These are phyloP conservation scores for Debaryomyces singareniensis DNA, from an alignment of 1,139 yeast genomes.

Conservation along the genomic window DNA sequence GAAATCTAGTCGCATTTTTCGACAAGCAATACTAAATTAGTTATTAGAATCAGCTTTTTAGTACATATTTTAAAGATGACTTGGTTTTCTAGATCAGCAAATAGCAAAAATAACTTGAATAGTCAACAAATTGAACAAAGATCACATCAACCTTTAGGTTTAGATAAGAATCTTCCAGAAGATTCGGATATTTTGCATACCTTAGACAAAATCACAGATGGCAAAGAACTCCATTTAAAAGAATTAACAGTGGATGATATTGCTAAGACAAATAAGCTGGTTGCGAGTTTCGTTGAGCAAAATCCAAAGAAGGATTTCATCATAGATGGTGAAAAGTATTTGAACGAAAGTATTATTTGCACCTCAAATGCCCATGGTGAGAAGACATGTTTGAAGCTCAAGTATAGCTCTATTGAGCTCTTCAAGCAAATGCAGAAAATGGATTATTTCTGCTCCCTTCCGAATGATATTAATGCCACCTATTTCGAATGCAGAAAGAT, in stretches of 20 bases:
- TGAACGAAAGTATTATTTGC: conserved; percentile 36
- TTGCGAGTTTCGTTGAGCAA: conserved; percentile 14
- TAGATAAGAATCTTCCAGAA: conserved; percentile 7
- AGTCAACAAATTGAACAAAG: conserved; percentile 26
- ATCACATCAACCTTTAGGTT: conserved; percentile 24
- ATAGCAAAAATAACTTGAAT: conserved; percentile 1
- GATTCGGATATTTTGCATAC: conserved; percentile 34
- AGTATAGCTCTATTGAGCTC: conserved; percentile 30
- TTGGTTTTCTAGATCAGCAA: conserved; percentile 16
- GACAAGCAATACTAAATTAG: too few relatives aligned
- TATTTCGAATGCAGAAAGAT: conserved; percentile 45
- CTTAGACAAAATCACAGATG: conserved; percentile 25
- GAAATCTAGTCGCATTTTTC: too few relatives aligned
- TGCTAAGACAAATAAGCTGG: conserved; percentile 11
- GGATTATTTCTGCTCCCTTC: conserved; percentile 41
- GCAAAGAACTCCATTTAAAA: conserved; percentile 9
- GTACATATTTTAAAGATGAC: conserved; percentile 14
- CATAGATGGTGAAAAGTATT: conserved; percentile 40
- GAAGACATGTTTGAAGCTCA: conserved; percentile 39
- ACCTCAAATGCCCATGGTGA: conserved; percentile 35
- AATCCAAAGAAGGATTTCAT: conserved; percentile 31
- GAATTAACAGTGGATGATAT: conserved; percentile 8
- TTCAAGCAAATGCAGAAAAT: conserved; percentile 42
- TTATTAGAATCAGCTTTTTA: background rate
- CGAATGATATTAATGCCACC: conserved; percentile 41